Evolutionary conservation across 2,329 filamentous ascomycete genomes (phyloP).

Genomic region (Elsinoe fawcettii): DNA sequence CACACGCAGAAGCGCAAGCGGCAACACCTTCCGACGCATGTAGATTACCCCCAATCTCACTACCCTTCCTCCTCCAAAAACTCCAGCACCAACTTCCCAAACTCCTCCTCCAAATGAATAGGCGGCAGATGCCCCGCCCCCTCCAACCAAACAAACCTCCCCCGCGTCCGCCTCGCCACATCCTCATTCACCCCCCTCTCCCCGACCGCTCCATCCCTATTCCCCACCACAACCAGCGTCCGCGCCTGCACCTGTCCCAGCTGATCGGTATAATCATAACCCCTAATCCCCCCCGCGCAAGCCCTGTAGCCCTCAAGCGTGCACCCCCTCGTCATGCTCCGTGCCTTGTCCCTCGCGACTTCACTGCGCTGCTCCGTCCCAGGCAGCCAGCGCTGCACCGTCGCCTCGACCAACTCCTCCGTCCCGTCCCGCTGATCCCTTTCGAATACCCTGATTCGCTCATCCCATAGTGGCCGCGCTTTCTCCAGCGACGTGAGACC

Average conservation of each 20-base stretch:
- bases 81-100: slow-evolving; percentile 21
- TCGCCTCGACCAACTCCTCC: slow-evolving; percentile 20
- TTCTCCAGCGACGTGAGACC: slow-evolving; percentile 21
- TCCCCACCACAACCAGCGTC: slow-evolving; percentile 23
- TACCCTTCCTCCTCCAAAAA: slow-evolving; percentile 19
- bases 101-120: slow-evolving; percentile 24
- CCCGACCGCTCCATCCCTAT: slow-evolving; percentile 22
- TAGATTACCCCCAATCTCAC: slow-evolving; percentile 26
- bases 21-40: slow-evolving; percentile 65
- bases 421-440: slow-evolving; percentile 17
- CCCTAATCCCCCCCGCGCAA: slow-evolving; percentile 24
- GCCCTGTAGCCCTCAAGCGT: slow-evolving; percentile 23
- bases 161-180: slow-evolving; percentile 20
- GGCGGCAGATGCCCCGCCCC: slow-evolving; percentile 26
- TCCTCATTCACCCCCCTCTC: slow-evolving; percentile 20
- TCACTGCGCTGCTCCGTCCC: slow-evolving; percentile 19
- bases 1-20: slow-evolving; percentile 63
- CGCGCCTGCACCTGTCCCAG: slow-evolving; percentile 17
- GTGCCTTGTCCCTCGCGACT: slow-evolving; percentile 18
- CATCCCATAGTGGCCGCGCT: slow-evolving; percentile 21
- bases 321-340: slow-evolving; percentile 22
- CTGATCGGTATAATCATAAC: slow-evolving; percentile 24
- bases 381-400: slow-evolving; percentile 25
- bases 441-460: slow-evolving; percentile 23
- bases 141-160: slow-evolving; percentile 22